Evolutionary conservation across 176 grass and related monocot species (phyloP), one percentile per base, ranked within the genome.

Genomic region (Chrysopogon serrulatus): DNA sequence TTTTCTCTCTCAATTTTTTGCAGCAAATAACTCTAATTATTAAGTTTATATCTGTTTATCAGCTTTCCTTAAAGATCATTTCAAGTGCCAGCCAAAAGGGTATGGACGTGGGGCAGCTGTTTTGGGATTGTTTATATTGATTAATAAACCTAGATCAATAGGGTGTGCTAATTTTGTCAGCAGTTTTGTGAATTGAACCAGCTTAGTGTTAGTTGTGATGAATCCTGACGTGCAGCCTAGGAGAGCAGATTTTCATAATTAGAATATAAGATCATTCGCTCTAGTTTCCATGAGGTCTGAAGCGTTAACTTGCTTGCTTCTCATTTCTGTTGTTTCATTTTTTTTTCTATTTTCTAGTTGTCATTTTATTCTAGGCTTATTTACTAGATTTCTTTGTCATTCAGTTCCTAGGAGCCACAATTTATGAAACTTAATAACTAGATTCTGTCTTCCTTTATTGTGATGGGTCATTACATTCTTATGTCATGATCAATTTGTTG

Each of bases 31-130:
- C n/a, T n/a, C n/a, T n/a, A n/a, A n/a, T n/a, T n/a, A n/a, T n/a
- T n/a, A n/a, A n/a, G n/a, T n/a, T n/a, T n/a, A n/a, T 72, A 48
- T 59, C 27, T 67, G 13, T 79, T 77, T 79, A 62, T 35, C 9
- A 84, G 76, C 65, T 88, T 74, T 28, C 69, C 47, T 32, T 37
- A 10, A 71, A 61, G 60, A 32, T 27, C 43, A 79, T 74, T 37
- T 16, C 14, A 83, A 79, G 27, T 60, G 62, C 3, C 70, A 85
- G 24, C 49, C 26, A 62, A 36, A 67, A 63, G 9, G 51, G 40
- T 5, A 64, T 47, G 15, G n/a, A 76, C 40, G 64, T 78, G 59
- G 48, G 31, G 19, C 6, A 41, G 34, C 57, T 56, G 48, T 39
- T 9, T 79, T 19, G n/a, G 10, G 18, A 68, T 45, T 79, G 40